Conservation (phyloP, 176 grass and related monocot genomes). For the Oryza nivara region DNA sequence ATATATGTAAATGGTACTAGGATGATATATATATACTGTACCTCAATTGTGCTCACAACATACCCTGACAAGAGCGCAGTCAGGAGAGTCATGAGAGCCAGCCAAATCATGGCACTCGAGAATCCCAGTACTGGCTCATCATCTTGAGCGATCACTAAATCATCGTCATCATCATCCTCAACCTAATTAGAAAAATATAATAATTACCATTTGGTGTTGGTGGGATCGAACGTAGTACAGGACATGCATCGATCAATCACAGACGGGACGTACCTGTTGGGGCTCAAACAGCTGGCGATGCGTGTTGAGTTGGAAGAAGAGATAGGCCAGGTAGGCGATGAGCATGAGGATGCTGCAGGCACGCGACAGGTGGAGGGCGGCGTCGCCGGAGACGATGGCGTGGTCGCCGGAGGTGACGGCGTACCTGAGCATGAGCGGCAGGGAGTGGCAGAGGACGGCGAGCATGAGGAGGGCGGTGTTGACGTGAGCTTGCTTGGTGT, state of each 20-base stretch:
- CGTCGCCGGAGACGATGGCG: background rate
- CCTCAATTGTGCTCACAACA: slow-evolving; percentile 93
- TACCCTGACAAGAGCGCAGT: slow-evolving; percentile 79
- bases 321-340: slow-evolving; percentile 69
- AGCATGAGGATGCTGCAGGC: slow-evolving; percentile 88
- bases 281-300: slow-evolving; percentile 81
- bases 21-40: slow-evolving; percentile 5
- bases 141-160: slow-evolving; percentile 57
- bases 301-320: slow-evolving; percentile 97
- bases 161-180: slow-evolving; percentile 69
- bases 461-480: slow-evolving; percentile 73
- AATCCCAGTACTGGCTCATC: slow-evolving; percentile 73
- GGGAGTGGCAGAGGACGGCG: slow-evolving; percentile 73
- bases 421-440: slow-evolving; percentile 75
- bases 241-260: too few species aligned
- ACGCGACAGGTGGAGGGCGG: slow-evolving; percentile 69
- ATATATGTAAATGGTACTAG: too few species aligned
- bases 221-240: background rate
- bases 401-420: slow-evolving; percentile 46
- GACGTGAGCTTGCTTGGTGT: slow-evolving; percentile 74
- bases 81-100: slow-evolving; percentile 73
- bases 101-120: slow-evolving; percentile 71
- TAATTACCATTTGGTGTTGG: slow-evolving; percentile 10
- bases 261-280: slow-evolving; percentile 18
- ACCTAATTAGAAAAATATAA: background rate